These are phyloP conservation scores for Irpex rosettiformis DNA, from an alignment of 1,284 basidiomycete species.

Conservation along the genomic window DNA sequence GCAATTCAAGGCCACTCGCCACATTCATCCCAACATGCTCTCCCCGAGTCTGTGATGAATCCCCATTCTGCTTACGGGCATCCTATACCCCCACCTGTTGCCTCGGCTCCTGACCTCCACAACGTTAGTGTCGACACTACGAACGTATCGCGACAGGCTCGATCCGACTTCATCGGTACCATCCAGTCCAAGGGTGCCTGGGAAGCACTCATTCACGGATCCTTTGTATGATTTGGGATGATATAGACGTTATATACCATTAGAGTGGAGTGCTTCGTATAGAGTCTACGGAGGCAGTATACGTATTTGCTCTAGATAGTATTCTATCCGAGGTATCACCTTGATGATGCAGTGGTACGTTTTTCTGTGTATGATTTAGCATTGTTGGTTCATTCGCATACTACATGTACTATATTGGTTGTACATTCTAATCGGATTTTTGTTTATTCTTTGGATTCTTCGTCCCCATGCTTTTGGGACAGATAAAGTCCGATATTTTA, in stretches of 20 bases:
- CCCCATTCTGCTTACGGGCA: background rate
- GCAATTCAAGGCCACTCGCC: background rate
- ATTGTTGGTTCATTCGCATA: background rate
- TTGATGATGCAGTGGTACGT: too few relatives aligned
- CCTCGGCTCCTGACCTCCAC: slow-evolving; percentile 14
- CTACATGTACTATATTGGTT: background rate
- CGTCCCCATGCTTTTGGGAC: slow-evolving; percentile 1
- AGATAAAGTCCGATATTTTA: slow-evolving; percentile 16
- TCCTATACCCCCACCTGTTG: slow-evolving; percentile 11
- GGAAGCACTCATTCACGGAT: slow-evolving; percentile 31
- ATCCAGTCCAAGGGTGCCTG: slow-evolving; percentile 29
- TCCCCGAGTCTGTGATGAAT: background rate
- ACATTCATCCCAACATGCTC: background rate
- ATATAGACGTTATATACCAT: background rate
- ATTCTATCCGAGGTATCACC: background rate
- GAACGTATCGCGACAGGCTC: slow-evolving; percentile 16
- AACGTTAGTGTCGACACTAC: slow-evolving; percentile 1
- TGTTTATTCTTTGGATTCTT: background rate
- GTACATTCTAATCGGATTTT: background rate
- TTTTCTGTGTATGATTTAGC: background rate
- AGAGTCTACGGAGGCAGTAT: background rate
- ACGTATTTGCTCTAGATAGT: background rate
- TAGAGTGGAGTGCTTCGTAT: background rate
- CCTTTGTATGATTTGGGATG: slow-evolving; percentile 23
- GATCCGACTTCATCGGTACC: slow-evolving; percentile 26